Conservation (phyloP, 148 eudicot species). For the Vaccinium myrtillus region DNA sequence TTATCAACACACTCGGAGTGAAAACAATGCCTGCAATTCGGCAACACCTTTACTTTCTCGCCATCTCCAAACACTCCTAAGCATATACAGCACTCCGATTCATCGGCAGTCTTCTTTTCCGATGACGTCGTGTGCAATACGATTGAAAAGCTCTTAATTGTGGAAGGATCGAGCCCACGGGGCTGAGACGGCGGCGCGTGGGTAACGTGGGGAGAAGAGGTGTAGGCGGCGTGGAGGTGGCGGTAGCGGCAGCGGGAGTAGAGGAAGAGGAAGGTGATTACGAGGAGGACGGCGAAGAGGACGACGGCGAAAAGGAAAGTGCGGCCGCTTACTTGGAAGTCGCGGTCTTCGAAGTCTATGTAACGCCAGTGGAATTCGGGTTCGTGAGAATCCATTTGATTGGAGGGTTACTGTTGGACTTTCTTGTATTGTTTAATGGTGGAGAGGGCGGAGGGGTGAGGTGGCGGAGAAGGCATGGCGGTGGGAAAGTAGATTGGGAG, state of each 20-base stretch:
- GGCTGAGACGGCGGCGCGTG: slow-evolving; percentile 16
- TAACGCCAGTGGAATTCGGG: too few relatives aligned
- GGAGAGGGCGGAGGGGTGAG: too few relatives aligned
- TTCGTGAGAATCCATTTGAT: too few relatives aligned
- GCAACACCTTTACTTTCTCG: slow-evolving; percentile 66
- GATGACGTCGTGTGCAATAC: slow-evolving; percentile 31
- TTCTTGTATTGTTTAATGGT: too few relatives aligned
- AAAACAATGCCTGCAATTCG: slow-evolving; percentile 51
- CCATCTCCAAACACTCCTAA: slow-evolving; percentile 60
- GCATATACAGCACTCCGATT: slow-evolving; percentile 67
- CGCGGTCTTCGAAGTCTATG: too few relatives aligned
- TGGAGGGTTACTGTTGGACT: too few relatives aligned
- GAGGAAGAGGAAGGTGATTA: slow-evolving; percentile 36
- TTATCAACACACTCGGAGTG: slow-evolving; percentile 74
- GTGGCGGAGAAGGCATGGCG: too few relatives aligned
- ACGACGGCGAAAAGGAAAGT: too few relatives aligned
- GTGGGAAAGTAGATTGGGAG: too few relatives aligned
- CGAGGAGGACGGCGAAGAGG: slow-evolving; percentile 1
- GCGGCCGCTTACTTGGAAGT: too few relatives aligned
- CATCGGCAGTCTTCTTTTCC: slow-evolving; percentile 22
- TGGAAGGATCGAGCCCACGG: slow-evolving; percentile 38
- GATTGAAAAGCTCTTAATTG: slow-evolving; percentile 46
- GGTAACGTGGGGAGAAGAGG: slow-evolving; percentile 26
- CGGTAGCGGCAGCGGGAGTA: slow-evolving; percentile 54
- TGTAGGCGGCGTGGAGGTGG: not conserved